These are phyloP conservation scores for Helenozyma rhizophorensis DNA, from an alignment of 805 yeast genomes.

Conservation along the genomic window DNA sequence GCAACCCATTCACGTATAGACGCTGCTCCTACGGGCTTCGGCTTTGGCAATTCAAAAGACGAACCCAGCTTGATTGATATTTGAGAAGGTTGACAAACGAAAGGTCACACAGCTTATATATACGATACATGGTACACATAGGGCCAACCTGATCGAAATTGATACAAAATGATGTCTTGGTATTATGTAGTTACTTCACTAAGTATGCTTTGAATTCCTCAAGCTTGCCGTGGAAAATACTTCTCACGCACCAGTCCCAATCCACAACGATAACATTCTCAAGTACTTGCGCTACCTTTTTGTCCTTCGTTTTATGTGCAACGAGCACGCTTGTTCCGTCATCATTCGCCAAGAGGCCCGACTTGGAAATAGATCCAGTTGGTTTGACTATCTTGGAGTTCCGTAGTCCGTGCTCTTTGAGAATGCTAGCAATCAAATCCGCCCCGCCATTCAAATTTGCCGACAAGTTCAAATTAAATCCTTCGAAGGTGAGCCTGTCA, in stretches of 20 bases:
- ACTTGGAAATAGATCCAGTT: slow-evolving; percentile 13
- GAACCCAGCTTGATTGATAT: slow-evolving; percentile 47
- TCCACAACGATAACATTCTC: slow-evolving; percentile 39
- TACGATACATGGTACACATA: no score
- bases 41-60: slow-evolving; percentile 77
- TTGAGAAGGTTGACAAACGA: slow-evolving; percentile 10
- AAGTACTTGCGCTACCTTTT: slow-evolving; percentile 4
- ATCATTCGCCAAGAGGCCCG: slow-evolving; percentile 12
- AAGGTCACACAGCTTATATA: no score
- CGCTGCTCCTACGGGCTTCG: slow-evolving; percentile 89
- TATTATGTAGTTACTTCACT: not conserved
- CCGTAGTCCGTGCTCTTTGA: slow-evolving; percentile 56
- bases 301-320: slow-evolving; percentile 36
- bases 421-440: slow-evolving; percentile 50
- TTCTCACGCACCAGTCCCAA: slow-evolving; percentile 62
- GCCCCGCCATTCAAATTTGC: slow-evolving; percentile 58
- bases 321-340: slow-evolving; percentile 19
- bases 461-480: slow-evolving; percentile 51
- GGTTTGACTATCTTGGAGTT: slow-evolving; percentile 21
- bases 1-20: slow-evolving; percentile 46
- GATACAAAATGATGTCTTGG: no score
- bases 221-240: slow-evolving; percentile 39
- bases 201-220: slow-evolving; percentile 4
- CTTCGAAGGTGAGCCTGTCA: slow-evolving; percentile 31
- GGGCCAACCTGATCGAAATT: no score